Evolutionary conservation across 192 early-diverging fungal genomes (phyloP).

Genomic region (Coemansia sp.): DNA sequence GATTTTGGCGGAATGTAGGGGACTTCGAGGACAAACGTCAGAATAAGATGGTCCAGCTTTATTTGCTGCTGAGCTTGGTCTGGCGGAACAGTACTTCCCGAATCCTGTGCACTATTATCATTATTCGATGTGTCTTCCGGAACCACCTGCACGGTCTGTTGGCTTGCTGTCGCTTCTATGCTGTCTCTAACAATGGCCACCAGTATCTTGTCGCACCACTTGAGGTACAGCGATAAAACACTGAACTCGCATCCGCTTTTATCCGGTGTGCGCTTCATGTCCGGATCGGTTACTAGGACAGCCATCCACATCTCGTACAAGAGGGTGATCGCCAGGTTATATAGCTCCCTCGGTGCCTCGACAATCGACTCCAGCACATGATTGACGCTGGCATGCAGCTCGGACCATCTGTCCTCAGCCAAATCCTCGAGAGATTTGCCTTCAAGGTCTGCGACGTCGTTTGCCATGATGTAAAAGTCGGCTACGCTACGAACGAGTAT

Average conservation of each 20-base stretch:
- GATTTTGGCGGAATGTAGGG: constrained; percentile 18
- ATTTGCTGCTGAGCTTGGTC: neutral
- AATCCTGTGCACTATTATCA: neutral
- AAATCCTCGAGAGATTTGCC: neutral
- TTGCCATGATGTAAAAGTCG: constrained; percentile 36
- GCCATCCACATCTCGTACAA: constrained; percentile 55
- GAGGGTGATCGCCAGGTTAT: constrained; percentile 31
- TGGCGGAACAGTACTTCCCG: constrained; percentile 4
- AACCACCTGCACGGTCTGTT: constrained; percentile 13
- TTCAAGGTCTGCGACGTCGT: neutral
- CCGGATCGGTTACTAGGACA: constrained; percentile 33
- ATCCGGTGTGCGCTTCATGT: constrained; percentile 15
- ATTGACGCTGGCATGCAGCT: constrained; percentile 31
- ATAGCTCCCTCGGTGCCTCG: constrained; percentile 26
- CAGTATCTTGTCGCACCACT: constrained; percentile 46
- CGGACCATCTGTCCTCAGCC: constrained; percentile 5
- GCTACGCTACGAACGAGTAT: constrained; percentile 45
- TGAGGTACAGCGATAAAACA: constrained; percentile 33
- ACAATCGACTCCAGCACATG: constrained; percentile 29
- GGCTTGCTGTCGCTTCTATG: constrained; percentile 17
- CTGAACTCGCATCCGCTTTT: constrained; percentile 10
- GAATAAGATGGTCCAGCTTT: constrained; percentile 14
- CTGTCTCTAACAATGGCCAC: constrained; percentile 26
- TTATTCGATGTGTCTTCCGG: constrained; percentile 6
- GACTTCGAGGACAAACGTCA: constrained; percentile 40